Conservation (phyloP, 148 eudicot genomes). For the Nyssa sinensis region DNA sequence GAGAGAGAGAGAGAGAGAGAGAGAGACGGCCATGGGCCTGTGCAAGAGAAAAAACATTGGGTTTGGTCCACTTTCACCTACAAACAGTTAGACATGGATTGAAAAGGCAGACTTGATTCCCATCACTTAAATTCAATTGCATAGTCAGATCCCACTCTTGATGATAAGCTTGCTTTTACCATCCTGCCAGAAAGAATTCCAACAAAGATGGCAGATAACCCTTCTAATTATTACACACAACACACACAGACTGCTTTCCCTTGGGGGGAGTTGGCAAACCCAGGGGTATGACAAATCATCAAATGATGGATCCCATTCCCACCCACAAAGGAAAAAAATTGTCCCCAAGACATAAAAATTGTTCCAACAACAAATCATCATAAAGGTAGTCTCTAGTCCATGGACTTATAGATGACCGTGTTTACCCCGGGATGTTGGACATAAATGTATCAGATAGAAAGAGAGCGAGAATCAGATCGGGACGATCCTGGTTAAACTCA, state of each 20-base stretch:
- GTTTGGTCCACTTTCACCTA: constrained; percentile 31
- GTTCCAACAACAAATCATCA: constrained; percentile 4
- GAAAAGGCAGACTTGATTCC: constrained; percentile 14
- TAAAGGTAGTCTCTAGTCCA: neutral
- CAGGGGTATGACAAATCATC: neutral
- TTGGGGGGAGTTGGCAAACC: neutral
- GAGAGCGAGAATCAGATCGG: neutral
- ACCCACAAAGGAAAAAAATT: neutral
- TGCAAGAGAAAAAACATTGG: neutral
- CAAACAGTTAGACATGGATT: constrained; percentile 13
- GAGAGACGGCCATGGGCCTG: neutral
- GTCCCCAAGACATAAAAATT: neutral
- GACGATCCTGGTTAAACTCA: no score
- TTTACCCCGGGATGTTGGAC: neutral
- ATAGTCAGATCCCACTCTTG: constrained; percentile 46
- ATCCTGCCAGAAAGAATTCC: constrained; percentile 3
- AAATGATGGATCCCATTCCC: neutral
- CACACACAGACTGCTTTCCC: no score
- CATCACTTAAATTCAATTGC: constrained; percentile 25
- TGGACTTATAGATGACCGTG: neutral
- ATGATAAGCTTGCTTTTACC: constrained; percentile 13
- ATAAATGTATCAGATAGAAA: no score
- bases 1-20: constrained; percentile 7
- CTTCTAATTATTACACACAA: neutral
- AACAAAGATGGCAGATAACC: neutral